phyloP scores from a whole-genome alignment of 129 eudicot genomes.

The Flaveria ramosissima region DNA sequence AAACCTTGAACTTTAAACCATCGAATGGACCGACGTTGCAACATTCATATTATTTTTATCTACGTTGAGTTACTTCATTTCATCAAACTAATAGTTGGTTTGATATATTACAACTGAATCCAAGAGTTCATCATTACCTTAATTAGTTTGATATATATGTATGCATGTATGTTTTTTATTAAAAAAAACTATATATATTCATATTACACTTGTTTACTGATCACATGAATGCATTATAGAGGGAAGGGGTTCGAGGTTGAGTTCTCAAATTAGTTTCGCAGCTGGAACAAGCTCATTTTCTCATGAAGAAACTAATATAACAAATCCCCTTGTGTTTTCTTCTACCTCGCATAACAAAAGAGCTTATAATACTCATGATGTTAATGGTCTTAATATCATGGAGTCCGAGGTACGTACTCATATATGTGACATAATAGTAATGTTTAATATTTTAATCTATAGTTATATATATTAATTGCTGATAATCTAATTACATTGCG shows the following conservation, averaged over 20 bases:
- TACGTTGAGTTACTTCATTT: no score
- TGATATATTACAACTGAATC: no score
- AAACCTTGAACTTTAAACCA: no score
- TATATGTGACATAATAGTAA: no score
- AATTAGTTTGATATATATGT: no score
- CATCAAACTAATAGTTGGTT: no score
- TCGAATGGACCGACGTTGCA: no score
- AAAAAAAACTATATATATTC: neutral
- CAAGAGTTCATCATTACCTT: no score
- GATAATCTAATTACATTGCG: neutral
- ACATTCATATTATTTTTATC: no score
- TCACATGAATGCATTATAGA: conserved; percentile 18
- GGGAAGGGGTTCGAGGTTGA: conserved; percentile 50
- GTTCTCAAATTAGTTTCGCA: conserved; percentile 80
- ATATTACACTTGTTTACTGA: neutral
- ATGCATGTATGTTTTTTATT: no score
- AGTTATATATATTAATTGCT: neutral
- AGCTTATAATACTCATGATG: conserved; percentile 39
- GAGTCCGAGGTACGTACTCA: conserved; percentile 66
- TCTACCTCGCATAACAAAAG: conserved; percentile 51
- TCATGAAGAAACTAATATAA: conserved; percentile 54
- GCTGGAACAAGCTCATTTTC: conserved; percentile 61
- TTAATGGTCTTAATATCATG: conserved; percentile 37
- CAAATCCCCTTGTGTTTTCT: conserved; percentile 44
- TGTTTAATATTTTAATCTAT: no score